These are phyloP conservation scores for Ambrosia artemisiifolia DNA, from an alignment of 129 eudicot species.

Conservation along the genomic window DNA sequence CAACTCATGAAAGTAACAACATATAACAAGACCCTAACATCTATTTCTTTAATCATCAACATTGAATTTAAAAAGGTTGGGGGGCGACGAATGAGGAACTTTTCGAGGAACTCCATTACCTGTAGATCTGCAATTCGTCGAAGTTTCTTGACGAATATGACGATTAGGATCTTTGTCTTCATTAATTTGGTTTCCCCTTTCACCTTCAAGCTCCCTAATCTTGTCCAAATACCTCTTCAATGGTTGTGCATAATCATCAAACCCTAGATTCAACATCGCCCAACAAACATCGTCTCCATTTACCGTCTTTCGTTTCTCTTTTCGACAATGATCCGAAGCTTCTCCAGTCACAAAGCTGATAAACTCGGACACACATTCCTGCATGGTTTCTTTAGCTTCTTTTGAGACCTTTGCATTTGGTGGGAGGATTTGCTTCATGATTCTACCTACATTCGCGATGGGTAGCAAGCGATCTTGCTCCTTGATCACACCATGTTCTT, in stretches of 20 bases:
- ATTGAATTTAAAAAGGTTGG: slow-evolving; percentile 31
- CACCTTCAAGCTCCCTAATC: slow-evolving; percentile 63
- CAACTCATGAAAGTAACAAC: background rate
- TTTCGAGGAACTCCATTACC: slow-evolving; percentile 28
- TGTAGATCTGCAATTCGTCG: slow-evolving; percentile 33
- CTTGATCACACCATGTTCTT: slow-evolving; percentile 34
- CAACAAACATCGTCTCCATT: slow-evolving; percentile 93
- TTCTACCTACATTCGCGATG: slow-evolving; percentile 83
- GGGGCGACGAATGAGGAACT: slow-evolving; percentile 21
- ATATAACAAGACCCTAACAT: slow-evolving; percentile 29
- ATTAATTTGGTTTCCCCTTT: slow-evolving; percentile 45
- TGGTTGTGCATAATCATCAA: slow-evolving; percentile 62
- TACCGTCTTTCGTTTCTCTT: slow-evolving; percentile 84
- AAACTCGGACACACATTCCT: slow-evolving; percentile 90
- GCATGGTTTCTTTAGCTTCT: slow-evolving; percentile 94
- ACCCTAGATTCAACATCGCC: slow-evolving; percentile 79
- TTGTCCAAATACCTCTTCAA: slow-evolving; percentile 60
- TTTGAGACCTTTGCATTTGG: slow-evolving; percentile 79
- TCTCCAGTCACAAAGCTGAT: slow-evolving; percentile 90
- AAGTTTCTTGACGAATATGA: slow-evolving; percentile 22
- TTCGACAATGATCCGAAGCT: slow-evolving; percentile 82
- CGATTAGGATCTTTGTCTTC: slow-evolving; percentile 35
- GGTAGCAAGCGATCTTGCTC: slow-evolving; percentile 80
- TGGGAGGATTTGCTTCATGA: slow-evolving; percentile 84
- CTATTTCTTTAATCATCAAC: slow-evolving; percentile 30